Evolutionary conservation across 352 stramenopile species (phyloP).

Genomic region (Thalassiosira sp.): DNA sequence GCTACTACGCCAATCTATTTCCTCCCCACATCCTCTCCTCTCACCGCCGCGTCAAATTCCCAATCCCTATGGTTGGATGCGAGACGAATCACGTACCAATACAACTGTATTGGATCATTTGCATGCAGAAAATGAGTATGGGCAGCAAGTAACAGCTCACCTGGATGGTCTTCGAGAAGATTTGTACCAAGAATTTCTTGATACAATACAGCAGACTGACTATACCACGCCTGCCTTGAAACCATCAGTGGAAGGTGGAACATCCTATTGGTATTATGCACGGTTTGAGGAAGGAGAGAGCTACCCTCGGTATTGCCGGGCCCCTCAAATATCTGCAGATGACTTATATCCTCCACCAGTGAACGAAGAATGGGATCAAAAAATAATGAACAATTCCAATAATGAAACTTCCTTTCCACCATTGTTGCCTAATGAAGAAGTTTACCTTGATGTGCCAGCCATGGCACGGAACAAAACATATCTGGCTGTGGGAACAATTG

Average conservation of each 20-base stretch:
- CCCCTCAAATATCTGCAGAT: slow-evolving; percentile 34
- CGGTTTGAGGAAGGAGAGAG: slow-evolving; percentile 68
- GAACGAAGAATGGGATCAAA: slow-evolving; percentile 69
- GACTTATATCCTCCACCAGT: slow-evolving; percentile 28
- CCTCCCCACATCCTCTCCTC: slow-evolving; percentile 84
- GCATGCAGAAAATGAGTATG: slow-evolving; percentile 92
- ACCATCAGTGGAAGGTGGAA: slow-evolving; percentile 17
- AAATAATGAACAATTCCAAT: slow-evolving; percentile 40
- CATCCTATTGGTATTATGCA: slow-evolving; percentile 83
- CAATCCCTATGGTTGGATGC: slow-evolving; percentile 95
- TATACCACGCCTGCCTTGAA: slow-evolving; percentile 60
- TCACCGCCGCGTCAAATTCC: slow-evolving; percentile 88
- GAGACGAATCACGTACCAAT: slow-evolving; percentile 91
- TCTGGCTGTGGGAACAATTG: slow-evolving; percentile 81
- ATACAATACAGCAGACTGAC: slow-evolving; percentile 80
- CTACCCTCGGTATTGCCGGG: slow-evolving; percentile 77
- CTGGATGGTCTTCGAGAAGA: slow-evolving; percentile 83
- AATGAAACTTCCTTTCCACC: slow-evolving; percentile 41
- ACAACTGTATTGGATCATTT: slow-evolving; percentile 91
- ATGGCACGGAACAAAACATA: slow-evolving; percentile 85
- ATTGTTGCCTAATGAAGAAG: slow-evolving; percentile 85
- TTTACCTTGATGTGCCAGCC: slow-evolving; percentile 93
- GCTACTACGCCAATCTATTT: slow-evolving; percentile 58
- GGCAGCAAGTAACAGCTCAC: slow-evolving; percentile 86
- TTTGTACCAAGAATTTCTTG: slow-evolving; percentile 94